Conservation (phyloP, 192 early-diverging fungal genomes). For the Entomortierella chlamydospora region DNA sequence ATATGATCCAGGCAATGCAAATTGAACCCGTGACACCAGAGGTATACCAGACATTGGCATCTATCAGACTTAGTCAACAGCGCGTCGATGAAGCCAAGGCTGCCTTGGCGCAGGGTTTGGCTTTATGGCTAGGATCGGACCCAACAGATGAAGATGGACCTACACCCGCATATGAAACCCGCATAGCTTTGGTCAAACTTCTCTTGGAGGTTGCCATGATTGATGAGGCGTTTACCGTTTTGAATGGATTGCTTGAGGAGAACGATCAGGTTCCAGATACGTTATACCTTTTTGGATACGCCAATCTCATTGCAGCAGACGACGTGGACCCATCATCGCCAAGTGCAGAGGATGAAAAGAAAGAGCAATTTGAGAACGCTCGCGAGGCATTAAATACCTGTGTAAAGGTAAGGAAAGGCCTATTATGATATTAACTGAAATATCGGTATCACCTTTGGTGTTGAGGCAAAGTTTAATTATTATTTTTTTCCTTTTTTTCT, state of each 20-base stretch:
- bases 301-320: conserved; percentile 81
- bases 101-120: conserved; percentile 73
- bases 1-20: conserved; percentile 72
- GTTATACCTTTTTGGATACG: conserved; percentile 98
- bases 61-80: conserved; percentile 88
- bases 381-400: conserved; percentile 80
- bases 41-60: conserved; percentile 89
- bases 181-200: conserved; percentile 85
- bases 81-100: conserved; percentile 82
- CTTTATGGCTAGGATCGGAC: conserved; percentile 77
- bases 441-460: too few species aligned
- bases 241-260: conserved; percentile 87
- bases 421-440: too few species aligned
- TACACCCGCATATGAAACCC: conserved; percentile 87
- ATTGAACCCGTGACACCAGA: conserved; percentile 83
- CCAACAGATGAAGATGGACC: conserved; percentile 55
- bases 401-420: conserved; percentile 66
- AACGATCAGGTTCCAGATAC: conserved; percentile 93
- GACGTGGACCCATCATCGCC: conserved; percentile 54
- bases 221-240: conserved; percentile 80
- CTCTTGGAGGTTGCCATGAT: conserved; percentile 87
- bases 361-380: conserved; percentile 75
- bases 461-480: too few species aligned
- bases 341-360: conserved; percentile 61
- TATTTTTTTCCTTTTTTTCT: conserved; percentile 21